These are phyloP conservation scores for Aphanomyces euteiches DNA, from an alignment of 352 stramenopile genomes.

Conservation along the genomic window DNA sequence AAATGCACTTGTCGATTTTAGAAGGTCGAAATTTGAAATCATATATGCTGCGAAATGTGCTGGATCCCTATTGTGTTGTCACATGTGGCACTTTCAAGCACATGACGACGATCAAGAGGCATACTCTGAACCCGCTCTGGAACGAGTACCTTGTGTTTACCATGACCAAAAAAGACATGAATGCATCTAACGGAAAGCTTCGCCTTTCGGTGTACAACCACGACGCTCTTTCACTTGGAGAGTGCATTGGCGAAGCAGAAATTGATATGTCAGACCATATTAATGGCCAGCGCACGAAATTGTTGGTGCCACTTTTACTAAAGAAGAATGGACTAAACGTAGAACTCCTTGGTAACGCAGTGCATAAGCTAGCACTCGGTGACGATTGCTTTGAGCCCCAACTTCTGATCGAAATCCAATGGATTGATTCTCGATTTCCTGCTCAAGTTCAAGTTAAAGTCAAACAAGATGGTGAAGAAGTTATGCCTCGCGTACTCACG, in stretches of 20 bases:
- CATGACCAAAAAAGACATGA: slow-evolving; percentile 34
- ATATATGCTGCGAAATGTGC: slow-evolving; percentile 35
- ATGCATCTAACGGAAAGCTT: slow-evolving; percentile 29
- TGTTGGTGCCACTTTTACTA: slow-evolving; percentile 37
- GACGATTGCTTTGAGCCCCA: slow-evolving; percentile 47
- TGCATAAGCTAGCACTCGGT: slow-evolving; percentile 45
- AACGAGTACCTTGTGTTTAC: slow-evolving; percentile 38
- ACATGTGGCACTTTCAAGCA: slow-evolving; percentile 37
- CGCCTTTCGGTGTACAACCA: slow-evolving; percentile 56
- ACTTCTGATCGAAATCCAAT: slow-evolving; percentile 51
- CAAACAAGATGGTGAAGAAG: slow-evolving; percentile 32
- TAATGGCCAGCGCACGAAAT: slow-evolving; percentile 20
- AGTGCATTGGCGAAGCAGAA: slow-evolving; percentile 52
- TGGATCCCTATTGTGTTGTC: slow-evolving; percentile 56
- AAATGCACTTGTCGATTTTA: slow-evolving; percentile 52
- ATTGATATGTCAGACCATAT: slow-evolving; percentile 47
- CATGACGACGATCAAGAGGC: slow-evolving; percentile 44
- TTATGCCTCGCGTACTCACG: slow-evolving; percentile 33
- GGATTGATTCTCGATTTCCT: slow-evolving; percentile 59
- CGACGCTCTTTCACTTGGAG: slow-evolving; percentile 47
- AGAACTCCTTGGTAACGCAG: slow-evolving; percentile 45
- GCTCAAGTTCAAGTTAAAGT: slow-evolving; percentile 46
- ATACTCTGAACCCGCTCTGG: slow-evolving; percentile 41
- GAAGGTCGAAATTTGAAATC: slow-evolving; percentile 51
- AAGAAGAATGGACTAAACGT: slow-evolving; percentile 51